Evolutionary conservation across 169 alveolate species (phyloP).

Genomic region (Plasmodium vinckei): DNA sequence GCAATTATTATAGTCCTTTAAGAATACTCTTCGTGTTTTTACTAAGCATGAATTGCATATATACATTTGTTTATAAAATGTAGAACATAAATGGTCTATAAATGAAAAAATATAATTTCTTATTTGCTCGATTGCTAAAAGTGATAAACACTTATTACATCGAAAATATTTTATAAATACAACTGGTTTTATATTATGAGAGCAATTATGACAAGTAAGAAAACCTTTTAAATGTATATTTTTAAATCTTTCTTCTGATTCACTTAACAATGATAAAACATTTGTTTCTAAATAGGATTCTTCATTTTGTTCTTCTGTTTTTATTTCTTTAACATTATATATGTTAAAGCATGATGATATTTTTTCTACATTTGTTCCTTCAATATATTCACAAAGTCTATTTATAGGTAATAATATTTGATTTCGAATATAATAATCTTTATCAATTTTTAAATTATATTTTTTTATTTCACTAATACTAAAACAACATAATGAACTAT

Average conservation of each 20-base stretch:
- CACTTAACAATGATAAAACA: conserved; percentile 51
- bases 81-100: conserved; percentile 34
- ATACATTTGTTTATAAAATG: conserved; percentile 62
- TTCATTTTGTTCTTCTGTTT: conserved; percentile 45
- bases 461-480: conserved; percentile 91
- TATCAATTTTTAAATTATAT: conserved; percentile 86
- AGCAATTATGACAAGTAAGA: conserved; percentile 37
- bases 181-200: conserved; percentile 53
- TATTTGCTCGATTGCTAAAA: conserved; percentile 39
- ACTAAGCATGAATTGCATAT: conserved; percentile 38
- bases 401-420: conserved; percentile 94
- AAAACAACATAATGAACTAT: conserved; percentile 90
- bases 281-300: conserved; percentile 59
- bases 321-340: conserved; percentile 60
- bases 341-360: conserved; percentile 75
- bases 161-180: conserved; percentile 63
- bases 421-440: conserved; percentile 92
- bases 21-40: conserved; percentile 77
- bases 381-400: conserved; percentile 92
- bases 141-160: conserved; percentile 48
- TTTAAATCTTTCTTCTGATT: conserved; percentile 66
- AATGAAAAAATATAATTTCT: conserved; percentile 64
- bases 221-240: conserved; percentile 71
- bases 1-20: conserved; percentile 74
- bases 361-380: conserved; percentile 89